Evolutionary conservation across 805 yeast genomes (phyloP).

Genomic region (Diddensiella santjacobensis): DNA sequence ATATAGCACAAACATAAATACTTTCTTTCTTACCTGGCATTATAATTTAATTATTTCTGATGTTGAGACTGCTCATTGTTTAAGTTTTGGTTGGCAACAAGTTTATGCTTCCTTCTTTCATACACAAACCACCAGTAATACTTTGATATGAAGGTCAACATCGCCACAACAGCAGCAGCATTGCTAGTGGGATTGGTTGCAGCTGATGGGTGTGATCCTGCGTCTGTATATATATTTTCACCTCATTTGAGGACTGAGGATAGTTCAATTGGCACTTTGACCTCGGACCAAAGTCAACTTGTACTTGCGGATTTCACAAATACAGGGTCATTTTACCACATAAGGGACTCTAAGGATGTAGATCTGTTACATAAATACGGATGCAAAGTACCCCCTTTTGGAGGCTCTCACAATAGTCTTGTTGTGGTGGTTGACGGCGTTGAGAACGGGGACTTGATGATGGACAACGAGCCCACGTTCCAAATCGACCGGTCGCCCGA

Average conservation of each 20-base stretch:
- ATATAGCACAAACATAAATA: too few relatives aligned
- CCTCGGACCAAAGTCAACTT: conserved; percentile 19
- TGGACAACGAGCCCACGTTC: conserved; percentile 17
- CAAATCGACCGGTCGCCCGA: conserved; percentile 16
- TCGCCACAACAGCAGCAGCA: neutral
- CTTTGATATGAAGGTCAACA: neutral
- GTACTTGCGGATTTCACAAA: conserved; percentile 23
- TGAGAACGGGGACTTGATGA: conserved; percentile 6
- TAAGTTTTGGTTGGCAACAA: too few relatives aligned
- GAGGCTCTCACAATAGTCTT: conserved; percentile 11
- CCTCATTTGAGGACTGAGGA: conserved; percentile 1
- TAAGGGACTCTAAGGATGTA: conserved; percentile 12
- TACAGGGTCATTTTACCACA: conserved; percentile 8
- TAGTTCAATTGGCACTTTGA: conserved; percentile 3
- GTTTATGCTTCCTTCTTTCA: too few relatives aligned
- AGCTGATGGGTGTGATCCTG: conserved; percentile 6
- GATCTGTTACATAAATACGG: neutral
- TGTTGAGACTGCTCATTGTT: too few relatives aligned
- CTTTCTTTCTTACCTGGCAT: too few relatives aligned
- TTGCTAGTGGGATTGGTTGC: neutral
- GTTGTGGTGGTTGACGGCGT: conserved; percentile 23
- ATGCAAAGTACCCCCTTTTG: neutral
- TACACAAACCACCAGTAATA: too few relatives aligned
- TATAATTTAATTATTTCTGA: too few relatives aligned
- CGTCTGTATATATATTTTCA: conserved; percentile 11